Conservation (phyloP, 768 basidiomycete species). For the Phylloporus rhodoxanthus region DNA sequence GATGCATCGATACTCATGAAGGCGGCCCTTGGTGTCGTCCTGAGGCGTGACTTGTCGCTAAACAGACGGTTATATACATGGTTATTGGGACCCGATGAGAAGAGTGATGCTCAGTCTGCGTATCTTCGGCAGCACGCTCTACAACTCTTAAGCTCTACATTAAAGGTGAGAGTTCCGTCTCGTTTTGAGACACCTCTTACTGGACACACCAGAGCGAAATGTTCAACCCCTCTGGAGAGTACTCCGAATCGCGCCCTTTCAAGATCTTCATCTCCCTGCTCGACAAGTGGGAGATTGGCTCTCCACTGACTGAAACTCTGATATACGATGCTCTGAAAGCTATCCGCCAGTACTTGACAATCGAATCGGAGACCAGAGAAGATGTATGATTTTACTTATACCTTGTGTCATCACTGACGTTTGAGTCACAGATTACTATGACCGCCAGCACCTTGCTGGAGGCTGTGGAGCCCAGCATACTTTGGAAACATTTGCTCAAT, state of each 20-base stretch:
- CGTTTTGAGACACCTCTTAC: conserved; percentile 9
- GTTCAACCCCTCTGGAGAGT: conserved; percentile 63
- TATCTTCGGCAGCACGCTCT: conserved; percentile 69
- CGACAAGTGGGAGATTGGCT: conserved; percentile 97
- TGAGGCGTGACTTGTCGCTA: conserved; percentile 87
- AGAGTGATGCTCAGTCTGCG: conserved; percentile 62
- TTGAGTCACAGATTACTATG: conserved; percentile 51
- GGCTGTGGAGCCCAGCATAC: conserved; percentile 80
- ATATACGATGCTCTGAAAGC: conserved; percentile 77
- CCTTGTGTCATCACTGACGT: not conserved
- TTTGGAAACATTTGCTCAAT: conserved; percentile 75
- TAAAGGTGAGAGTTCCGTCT: conserved; percentile 47
- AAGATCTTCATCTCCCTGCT: conserved; percentile 92
- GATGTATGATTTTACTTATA: conserved; percentile 44
- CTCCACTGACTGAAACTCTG: conserved; percentile 67
- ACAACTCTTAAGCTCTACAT: conserved; percentile 60
- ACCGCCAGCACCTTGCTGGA: conserved; percentile 89
- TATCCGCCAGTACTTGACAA: conserved; percentile 51
- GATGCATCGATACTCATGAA: conserved; percentile 83
- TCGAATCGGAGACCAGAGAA: conserved; percentile 47
- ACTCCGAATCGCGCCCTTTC: conserved; percentile 80
- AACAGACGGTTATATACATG: conserved; percentile 91
- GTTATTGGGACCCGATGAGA: conserved; percentile 82
- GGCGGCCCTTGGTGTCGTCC: conserved; percentile 80
- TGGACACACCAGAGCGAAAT: conserved; percentile 57